Percentiles rank a stretch among this genome's conserved stretches.
These are phyloP conservation scores for Nectriaceae sp. DNA, from an alignment of 2,329 filamentous ascomycete species.

Conservation along the genomic window DNA sequence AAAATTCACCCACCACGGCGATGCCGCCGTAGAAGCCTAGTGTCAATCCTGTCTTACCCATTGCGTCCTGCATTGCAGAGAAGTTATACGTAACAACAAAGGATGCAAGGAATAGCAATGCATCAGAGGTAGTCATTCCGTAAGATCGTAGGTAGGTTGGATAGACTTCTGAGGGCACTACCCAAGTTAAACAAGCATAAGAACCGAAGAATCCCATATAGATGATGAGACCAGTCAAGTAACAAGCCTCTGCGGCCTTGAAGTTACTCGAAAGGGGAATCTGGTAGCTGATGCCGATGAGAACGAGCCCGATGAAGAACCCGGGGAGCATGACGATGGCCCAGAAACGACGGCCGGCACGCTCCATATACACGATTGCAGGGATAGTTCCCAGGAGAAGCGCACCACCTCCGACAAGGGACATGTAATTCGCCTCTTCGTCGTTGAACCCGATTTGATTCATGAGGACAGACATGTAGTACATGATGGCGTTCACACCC, in stretches of 20 bases:
- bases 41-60: slow-evolving; percentile 64
- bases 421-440: slow-evolving; percentile 70
- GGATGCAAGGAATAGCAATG: slow-evolving; percentile 68
- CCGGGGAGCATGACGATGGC: slow-evolving; percentile 71
- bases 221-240: slow-evolving; percentile 66
- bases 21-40: slow-evolving; percentile 77
- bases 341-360: slow-evolving; percentile 73
- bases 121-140: slow-evolving; percentile 72
- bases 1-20: slow-evolving; percentile 68
- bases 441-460: slow-evolving; percentile 65
- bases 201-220: slow-evolving; percentile 71
- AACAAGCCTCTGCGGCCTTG: slow-evolving; percentile 56
- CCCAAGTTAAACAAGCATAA: slow-evolving; percentile 66
- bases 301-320: slow-evolving; percentile 68
- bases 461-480: slow-evolving; percentile 73
- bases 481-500: slow-evolving; percentile 70
- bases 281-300: slow-evolving; percentile 66
- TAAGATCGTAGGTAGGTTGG: slow-evolving; percentile 72
- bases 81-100: slow-evolving; percentile 80
- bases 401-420: slow-evolving; percentile 68
- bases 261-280: slow-evolving; percentile 50
- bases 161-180: slow-evolving; percentile 69
- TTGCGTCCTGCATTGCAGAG: slow-evolving; percentile 66
- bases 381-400: slow-evolving; percentile 69
- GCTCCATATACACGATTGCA: slow-evolving; percentile 71